Percentiles rank a stretch among this genome's conserved stretches.
Evolutionary conservation across 805 yeast genomes (phyloP).

Genomic region (Groenewaldozyma tartarivorans): DNA sequence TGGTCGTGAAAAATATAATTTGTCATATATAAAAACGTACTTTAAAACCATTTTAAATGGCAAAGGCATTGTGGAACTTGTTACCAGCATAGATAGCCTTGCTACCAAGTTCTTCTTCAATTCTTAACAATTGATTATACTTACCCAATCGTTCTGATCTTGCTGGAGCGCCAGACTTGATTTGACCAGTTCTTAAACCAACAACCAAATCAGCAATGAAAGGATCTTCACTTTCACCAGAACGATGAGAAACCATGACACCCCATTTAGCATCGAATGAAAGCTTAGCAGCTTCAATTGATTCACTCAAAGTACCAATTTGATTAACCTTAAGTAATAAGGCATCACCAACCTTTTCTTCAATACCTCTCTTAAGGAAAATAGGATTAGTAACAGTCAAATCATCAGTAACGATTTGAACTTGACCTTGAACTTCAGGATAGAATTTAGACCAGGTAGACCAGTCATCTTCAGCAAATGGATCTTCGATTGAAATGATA

Average conservation of each 20-base stretch:
- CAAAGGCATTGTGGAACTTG: conserved; percentile 49
- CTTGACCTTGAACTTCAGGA: conserved; percentile 36
- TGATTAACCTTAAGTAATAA: conserved; percentile 96
- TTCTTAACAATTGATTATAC: conserved; percentile 95
- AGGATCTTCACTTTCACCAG: conserved; percentile 99
- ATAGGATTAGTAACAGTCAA: conserved; percentile 97
- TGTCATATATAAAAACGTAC: too few species aligned
- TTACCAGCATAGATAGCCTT: conserved; percentile 94
- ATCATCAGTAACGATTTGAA: conserved; percentile 96
- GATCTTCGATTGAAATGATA: conserved; percentile 97
- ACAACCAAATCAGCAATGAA: conserved; percentile 96
- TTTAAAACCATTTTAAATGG: too few species aligned
- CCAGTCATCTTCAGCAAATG: conserved; percentile 99
- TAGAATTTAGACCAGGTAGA: conserved; percentile 91
- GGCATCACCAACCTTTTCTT: conserved; percentile 91
- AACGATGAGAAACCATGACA: conserved; percentile 99
- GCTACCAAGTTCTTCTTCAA: conserved; percentile 97
- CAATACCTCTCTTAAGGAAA: conserved; percentile 92
- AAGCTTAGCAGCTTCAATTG: conserved; percentile 93
- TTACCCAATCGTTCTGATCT: conserved; percentile 99
- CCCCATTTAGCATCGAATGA: conserved; percentile 97
- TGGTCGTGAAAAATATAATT: too few species aligned
- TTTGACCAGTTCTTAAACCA: conserved; percentile 97
- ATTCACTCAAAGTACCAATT: conserved; percentile 93
- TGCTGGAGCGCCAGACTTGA: conserved; percentile 99